phyloP scores from a whole-genome alignment of 768 basidiomycete species.

The Panaeolus papilionaceus region DNA sequence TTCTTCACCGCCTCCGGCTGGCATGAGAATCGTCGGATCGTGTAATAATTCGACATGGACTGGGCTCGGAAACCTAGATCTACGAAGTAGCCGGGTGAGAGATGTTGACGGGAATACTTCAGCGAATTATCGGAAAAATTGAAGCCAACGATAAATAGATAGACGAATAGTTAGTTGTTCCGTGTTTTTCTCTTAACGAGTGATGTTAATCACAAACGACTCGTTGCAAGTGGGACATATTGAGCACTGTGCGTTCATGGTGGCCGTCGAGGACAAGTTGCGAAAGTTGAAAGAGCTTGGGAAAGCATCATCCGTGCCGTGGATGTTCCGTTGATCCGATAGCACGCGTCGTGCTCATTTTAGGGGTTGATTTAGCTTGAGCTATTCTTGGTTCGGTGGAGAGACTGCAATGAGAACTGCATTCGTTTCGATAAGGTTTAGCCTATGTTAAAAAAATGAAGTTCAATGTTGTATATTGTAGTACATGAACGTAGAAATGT shows the following conservation, averaged over 20 bases:
- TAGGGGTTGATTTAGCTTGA: no score
- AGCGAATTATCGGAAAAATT: conserved; percentile 6
- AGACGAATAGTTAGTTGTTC: no score
- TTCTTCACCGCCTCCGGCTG: conserved; percentile 4
- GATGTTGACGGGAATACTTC: conserved; percentile 1
- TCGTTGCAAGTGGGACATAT: no score
- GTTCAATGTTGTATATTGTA: no score
- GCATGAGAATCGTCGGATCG: not conserved
- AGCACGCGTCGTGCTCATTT: not conserved
- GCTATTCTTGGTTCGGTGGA: no score
- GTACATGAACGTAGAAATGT: no score
- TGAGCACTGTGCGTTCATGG: not conserved
- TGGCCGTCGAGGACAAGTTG: not conserved
- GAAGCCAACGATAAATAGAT: not conserved
- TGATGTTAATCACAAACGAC: no score
- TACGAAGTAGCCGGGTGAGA: not conserved
- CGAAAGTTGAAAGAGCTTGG: not conserved
- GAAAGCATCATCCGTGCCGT: not conserved
- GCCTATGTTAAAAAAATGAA: no score
- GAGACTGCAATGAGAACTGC: no score
- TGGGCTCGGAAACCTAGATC: not conserved
- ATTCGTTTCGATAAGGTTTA: no score
- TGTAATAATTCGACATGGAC: not conserved
- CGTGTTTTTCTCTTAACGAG: no score
- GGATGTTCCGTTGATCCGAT: not conserved